These are phyloP conservation scores for Phellinidium pouzarii DNA, from an alignment of 1,284 basidiomycete genomes.

Conservation along the genomic window DNA sequence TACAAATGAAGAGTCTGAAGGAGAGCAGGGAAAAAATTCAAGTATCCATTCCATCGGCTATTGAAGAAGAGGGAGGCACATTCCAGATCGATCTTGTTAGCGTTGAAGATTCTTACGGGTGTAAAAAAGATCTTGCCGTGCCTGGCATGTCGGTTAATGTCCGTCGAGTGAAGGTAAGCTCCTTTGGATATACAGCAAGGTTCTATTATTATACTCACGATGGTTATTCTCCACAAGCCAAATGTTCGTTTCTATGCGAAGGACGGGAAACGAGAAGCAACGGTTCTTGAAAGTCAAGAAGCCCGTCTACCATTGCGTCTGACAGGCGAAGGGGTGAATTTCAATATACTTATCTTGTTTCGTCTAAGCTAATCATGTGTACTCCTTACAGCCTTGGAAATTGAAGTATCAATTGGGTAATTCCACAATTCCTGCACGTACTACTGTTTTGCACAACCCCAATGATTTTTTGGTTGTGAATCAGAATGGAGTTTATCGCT, in stretches of 20 bases:
- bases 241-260: slow-evolving; percentile 81
- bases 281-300: slow-evolving; percentile 72
- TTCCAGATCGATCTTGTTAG: slow-evolving; percentile 81
- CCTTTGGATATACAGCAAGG: neutral
- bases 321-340: slow-evolving; percentile 76
- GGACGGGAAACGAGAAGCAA: slow-evolving; percentile 46
- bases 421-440: slow-evolving; percentile 38
- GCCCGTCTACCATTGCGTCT: slow-evolving; percentile 74
- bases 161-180: slow-evolving; percentile 68
- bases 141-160: slow-evolving; percentile 86
- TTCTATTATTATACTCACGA: slow-evolving; percentile 2
- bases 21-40: slow-evolving; percentile 50
- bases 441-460: slow-evolving; percentile 46
- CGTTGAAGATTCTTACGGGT: slow-evolving; percentile 86
- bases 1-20: slow-evolving; percentile 53
- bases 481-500: slow-evolving; percentile 70
- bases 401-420: slow-evolving; percentile 65
- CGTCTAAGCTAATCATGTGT: no score
- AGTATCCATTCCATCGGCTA: slow-evolving; percentile 58
- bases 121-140: slow-evolving; percentile 71
- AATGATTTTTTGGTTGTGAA: slow-evolving; percentile 70
- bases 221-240: slow-evolving; percentile 42
- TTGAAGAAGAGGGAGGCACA: slow-evolving; percentile 66
- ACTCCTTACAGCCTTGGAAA: slow-evolving; percentile 66
- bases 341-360: slow-evolving; percentile 4